A percentile compares a stretch with the other conserved stretches of the same genome.
Evolutionary conservation across 768 basidiomycete genomes (phyloP).

Genomic region (Russula earlei): DNA sequence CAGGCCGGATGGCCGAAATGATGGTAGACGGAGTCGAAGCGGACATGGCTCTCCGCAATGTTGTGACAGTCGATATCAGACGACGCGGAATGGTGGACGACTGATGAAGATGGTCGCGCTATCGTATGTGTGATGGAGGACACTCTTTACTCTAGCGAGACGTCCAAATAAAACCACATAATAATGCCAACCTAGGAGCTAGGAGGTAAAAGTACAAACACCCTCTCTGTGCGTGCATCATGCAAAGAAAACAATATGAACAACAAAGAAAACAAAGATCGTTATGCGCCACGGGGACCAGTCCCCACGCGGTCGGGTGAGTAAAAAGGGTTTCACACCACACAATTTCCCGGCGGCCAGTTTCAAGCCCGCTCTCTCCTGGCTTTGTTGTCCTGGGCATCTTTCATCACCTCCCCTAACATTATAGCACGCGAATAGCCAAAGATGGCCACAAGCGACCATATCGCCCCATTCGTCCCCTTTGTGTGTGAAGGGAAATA

Average conservation of each 20-base stretch:
- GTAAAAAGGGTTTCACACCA: background rate
- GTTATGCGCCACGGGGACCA: conserved; percentile 5
- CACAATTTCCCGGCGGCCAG: background rate
- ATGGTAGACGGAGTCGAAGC: conserved; percentile 26
- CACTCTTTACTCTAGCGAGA: no score
- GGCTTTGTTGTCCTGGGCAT: conserved; percentile 53
- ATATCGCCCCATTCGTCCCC: conserved; percentile 80
- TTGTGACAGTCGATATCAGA: background rate
- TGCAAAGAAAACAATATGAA: background rate
- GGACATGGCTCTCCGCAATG: conserved; percentile 3
- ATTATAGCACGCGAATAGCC: conserved; percentile 60
- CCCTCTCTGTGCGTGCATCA: background rate
- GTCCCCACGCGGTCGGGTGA: conserved; percentile 1
- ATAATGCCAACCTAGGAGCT: no score
- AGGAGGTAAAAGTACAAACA: background rate
- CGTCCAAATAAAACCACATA: no score
- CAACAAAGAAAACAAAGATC: background rate
- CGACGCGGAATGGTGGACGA: background rate
- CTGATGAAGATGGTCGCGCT: no score
- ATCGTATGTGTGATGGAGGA: no score
- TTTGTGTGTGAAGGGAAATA: conserved; percentile 24
- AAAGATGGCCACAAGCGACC: conserved; percentile 60
- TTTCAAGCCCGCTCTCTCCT: conserved; percentile 47
- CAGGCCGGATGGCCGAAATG: conserved; percentile 42
- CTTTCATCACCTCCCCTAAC: conserved; percentile 61